These are phyloP conservation scores for Echinochloa phyllopogon DNA, from an alignment of 176 grass and related monocot genomes.

Conservation along the genomic window DNA sequence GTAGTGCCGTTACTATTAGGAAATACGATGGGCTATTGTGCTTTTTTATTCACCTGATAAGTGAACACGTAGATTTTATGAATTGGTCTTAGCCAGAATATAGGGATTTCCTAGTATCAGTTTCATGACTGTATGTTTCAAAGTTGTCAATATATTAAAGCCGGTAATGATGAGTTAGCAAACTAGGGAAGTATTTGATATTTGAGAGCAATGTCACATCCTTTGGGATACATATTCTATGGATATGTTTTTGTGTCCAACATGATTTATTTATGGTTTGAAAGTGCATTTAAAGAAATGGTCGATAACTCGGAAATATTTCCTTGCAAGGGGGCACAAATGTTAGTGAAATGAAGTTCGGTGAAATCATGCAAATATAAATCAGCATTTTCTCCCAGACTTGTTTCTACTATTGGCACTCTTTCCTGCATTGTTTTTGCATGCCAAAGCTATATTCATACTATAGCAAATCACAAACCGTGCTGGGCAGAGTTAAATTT, in stretches of 20 bases:
- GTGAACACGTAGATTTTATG: background rate
- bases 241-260: background rate
- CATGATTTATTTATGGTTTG: background rate
- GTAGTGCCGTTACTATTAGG: background rate
- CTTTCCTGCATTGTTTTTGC: constrained; percentile 5
- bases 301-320: background rate
- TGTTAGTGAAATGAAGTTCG: background rate
- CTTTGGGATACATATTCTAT: background rate
- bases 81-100: constrained; percentile 11
- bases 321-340: background rate
- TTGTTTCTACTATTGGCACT: background rate
- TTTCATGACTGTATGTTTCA: background rate
- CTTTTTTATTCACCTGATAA: background rate
- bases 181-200: constrained; percentile 6
- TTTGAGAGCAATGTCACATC: background rate
- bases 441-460: background rate
- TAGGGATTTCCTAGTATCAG: background rate
- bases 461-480: background rate
- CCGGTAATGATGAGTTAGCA: background rate
- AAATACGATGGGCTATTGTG: background rate
- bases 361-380: constrained; percentile 8
- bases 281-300: constrained; percentile 9
- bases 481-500: constrained; percentile 8
- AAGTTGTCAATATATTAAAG: background rate
- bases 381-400: constrained; percentile 14